Conservation (phyloP, 345 rosid species). For the Draba incana region DNA sequence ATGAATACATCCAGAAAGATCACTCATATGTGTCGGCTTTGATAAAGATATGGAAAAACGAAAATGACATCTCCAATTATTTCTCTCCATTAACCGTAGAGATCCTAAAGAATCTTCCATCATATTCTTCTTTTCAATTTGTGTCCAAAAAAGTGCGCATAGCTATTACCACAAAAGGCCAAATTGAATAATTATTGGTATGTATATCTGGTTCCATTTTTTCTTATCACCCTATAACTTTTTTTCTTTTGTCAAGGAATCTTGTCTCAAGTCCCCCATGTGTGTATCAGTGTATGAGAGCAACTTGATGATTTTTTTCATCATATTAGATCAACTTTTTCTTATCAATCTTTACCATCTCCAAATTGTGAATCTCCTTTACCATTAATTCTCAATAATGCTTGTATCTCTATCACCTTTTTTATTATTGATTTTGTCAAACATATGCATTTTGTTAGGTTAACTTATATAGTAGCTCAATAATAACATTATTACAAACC, state of each 20-base stretch:
- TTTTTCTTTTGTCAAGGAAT: slow-evolving; percentile 18
- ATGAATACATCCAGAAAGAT: slow-evolving; percentile 18
- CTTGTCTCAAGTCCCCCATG: slow-evolving; percentile 2
- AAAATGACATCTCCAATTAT: slow-evolving; percentile 30
- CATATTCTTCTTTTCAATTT: slow-evolving; percentile 12
- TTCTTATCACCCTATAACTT: neutral
- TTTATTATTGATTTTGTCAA: too few species aligned
- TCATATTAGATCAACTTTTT: neutral
- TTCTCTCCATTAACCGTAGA: slow-evolving; percentile 23
- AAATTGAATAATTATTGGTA: slow-evolving; percentile 14
- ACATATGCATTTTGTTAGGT: too few species aligned
- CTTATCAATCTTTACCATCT: neutral
- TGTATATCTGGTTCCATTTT: slow-evolving; percentile 4
- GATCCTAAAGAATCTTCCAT: slow-evolving; percentile 39
- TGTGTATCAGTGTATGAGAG: slow-evolving; percentile 1
- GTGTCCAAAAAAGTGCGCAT: slow-evolving; percentile 9
- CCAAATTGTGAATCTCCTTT: neutral
- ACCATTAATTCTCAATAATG: neutral
- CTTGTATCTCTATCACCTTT: neutral
- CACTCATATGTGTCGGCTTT: slow-evolving; percentile 26
- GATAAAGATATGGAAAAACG: slow-evolving; percentile 18
- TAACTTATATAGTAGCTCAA: neutral
- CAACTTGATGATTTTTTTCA: neutral
- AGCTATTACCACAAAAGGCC: slow-evolving; percentile 19
- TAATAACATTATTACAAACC: neutral